Percentiles rank a stretch among this genome's conserved stretches.
These are phyloP conservation scores for Phytophthora vignae DNA, from an alignment of 352 stramenopile species.

Conservation along the genomic window DNA sequence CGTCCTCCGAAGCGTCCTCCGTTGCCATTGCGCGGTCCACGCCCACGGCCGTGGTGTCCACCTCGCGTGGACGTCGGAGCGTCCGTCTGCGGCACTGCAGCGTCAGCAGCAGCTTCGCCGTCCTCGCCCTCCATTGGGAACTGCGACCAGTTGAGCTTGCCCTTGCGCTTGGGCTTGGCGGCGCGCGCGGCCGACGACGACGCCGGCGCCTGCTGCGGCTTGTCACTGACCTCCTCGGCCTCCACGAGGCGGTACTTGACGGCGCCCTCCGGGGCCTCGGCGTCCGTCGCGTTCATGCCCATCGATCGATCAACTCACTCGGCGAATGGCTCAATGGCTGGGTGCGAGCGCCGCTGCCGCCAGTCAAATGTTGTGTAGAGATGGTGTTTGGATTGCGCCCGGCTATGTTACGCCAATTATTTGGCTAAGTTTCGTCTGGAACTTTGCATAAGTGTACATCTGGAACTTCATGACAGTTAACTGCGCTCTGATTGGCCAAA, in stretches of 20 bases:
- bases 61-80: conserved; percentile 7
- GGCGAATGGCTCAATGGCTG: background rate
- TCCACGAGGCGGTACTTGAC: conserved; percentile 89
- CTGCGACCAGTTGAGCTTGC: conserved; percentile 83
- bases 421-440: background rate
- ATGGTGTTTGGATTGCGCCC: background rate
- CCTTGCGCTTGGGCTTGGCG: conserved; percentile 57
- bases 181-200: background rate
- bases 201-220: conserved; percentile 19
- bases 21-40: conserved; percentile 19
- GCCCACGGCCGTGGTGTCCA: conserved; percentile 24
- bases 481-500: too few species aligned
- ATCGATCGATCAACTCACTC: conserved; percentile 18
- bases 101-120: conserved; percentile 3
- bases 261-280: conserved; percentile 28
- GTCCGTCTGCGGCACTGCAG: background rate
- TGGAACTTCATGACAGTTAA: background rate
- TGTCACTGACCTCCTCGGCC: conserved; percentile 76
- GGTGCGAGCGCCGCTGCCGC: background rate
- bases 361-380: background rate
- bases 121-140: conserved; percentile 61
- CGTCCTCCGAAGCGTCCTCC: conserved; percentile 49
- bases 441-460: background rate
- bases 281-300: conserved; percentile 38
- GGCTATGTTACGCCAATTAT: background rate